phyloP scores from a whole-genome alignment of 345 rosid species.

The Salix koriyanagi region DNA sequence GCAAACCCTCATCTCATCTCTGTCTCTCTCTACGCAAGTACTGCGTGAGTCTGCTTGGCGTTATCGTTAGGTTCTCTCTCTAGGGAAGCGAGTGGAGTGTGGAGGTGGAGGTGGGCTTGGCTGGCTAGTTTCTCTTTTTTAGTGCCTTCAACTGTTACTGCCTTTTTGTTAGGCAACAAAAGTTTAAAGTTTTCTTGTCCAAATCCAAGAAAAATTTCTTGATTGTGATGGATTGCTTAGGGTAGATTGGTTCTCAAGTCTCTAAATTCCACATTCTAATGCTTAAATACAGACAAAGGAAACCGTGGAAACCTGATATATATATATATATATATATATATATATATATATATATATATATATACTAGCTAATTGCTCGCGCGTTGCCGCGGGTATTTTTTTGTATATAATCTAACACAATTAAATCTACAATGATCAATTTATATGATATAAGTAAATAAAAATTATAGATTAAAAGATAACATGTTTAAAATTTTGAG shows the following conservation, averaged over 20 bases:
- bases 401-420: no score
- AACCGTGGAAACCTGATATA: no score
- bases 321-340: no score
- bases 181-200: not conserved
- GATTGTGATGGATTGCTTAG: constrained; percentile 7
- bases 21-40: not conserved
- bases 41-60: not conserved
- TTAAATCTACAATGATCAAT: no score
- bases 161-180: constrained; percentile 7
- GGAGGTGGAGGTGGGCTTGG: constrained; percentile 6
- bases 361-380: no score
- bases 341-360: no score
- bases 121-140: constrained; percentile 13
- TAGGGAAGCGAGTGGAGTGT: not conserved
- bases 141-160: constrained; percentile 24
- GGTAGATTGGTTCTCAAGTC: not conserved
- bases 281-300: not conserved
- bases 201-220: not conserved
- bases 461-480: no score
- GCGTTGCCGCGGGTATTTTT: no score
- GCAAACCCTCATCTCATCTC: constrained; percentile 31
- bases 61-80: not conserved
- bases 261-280: not conserved
- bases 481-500: no score
- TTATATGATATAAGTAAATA: no score